phyloP scores from a whole-genome alignment of 108 stramenopile genomes.

The Nitzschia sp. region DNA sequence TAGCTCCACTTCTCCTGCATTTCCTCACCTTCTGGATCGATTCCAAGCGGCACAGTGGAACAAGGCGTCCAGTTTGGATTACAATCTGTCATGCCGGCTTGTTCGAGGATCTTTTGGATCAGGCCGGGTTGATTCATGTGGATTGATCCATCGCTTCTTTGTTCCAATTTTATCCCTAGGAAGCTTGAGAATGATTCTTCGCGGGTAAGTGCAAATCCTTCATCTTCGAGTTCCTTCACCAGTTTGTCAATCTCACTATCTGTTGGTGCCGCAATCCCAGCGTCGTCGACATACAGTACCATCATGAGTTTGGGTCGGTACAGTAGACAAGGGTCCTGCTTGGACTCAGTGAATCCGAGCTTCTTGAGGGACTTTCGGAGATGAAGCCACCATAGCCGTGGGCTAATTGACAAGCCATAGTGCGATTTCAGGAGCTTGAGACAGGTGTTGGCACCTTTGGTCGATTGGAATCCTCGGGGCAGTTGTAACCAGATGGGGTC shows the following conservation, averaged over 20 bases:
- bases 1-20: slow-evolving; percentile 43
- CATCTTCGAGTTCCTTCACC: slow-evolving; percentile 24
- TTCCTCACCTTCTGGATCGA: slow-evolving; percentile 39
- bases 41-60: slow-evolving; percentile 20
- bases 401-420: slow-evolving; percentile 20
- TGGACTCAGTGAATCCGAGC: slow-evolving; percentile 27
- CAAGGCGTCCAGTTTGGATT: slow-evolving; percentile 25
- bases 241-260: slow-evolving; percentile 9
- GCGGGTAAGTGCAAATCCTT: slow-evolving; percentile 16
- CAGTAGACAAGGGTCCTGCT: slow-evolving; percentile 10
- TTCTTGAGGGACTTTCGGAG: background rate
- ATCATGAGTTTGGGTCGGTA: slow-evolving; percentile 19
- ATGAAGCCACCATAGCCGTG: slow-evolving; percentile 21
- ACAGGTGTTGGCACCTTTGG: slow-evolving; percentile 8
- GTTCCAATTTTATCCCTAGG: slow-evolving; percentile 27
- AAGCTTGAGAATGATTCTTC: slow-evolving; percentile 29
- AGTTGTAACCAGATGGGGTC: slow-evolving; percentile 19
- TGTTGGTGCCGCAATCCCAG: background rate
- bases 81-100: slow-evolving; percentile 26
- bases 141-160: slow-evolving; percentile 3
- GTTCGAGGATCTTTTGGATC: slow-evolving; percentile 36
- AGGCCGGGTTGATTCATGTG: slow-evolving; percentile 36
- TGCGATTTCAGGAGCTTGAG: too few species aligned
- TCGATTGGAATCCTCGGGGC: slow-evolving; percentile 17
- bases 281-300: slow-evolving; percentile 29